A percentile compares a stretch with the other conserved stretches of the same genome.
Evolutionary conservation across 345 rosid genomes (phyloP).

Genomic region (Sisymbrium irio): DNA sequence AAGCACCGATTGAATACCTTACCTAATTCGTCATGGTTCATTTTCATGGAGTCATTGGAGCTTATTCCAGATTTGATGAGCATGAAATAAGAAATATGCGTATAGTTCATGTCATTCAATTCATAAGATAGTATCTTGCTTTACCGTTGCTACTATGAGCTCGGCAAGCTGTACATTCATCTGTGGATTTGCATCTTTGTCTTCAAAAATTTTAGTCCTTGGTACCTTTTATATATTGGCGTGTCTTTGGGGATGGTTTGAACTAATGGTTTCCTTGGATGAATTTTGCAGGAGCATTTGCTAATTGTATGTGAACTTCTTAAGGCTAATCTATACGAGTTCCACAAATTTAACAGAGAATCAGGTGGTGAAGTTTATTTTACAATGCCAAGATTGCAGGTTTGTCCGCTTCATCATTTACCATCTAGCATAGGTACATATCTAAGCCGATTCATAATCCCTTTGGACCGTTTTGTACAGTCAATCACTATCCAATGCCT

Average conservation of each 20-base stretch:
- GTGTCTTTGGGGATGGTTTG: neutral
- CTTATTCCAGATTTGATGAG: neutral
- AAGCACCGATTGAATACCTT: neutral
- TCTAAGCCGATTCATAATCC: conserved; percentile 17
- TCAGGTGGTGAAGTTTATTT: conserved; percentile 99
- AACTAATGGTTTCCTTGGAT: conserved; percentile 13
- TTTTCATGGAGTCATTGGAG: conserved; percentile 4
- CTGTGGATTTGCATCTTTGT: neutral
- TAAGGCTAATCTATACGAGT: conserved; percentile 96
- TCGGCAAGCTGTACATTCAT: neutral
- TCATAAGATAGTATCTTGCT: neutral
- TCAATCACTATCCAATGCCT: conserved; percentile 93
- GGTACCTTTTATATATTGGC: neutral
- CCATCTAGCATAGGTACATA: conserved; percentile 9
- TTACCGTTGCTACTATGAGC: neutral
- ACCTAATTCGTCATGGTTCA: neutral
- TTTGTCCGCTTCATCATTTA: conserved; percentile 36
- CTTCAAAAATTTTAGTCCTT: neutral
- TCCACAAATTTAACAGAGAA: conserved; percentile 97
- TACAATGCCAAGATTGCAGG: conserved; percentile 99
- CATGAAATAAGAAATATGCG: neutral
- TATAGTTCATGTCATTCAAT: neutral
- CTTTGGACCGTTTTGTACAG: conserved; percentile 48
- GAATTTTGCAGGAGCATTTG: conserved; percentile 83
- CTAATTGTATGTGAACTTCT: conserved; percentile 97